Evolutionary conservation across 192 early-diverging fungal species (phyloP).

Genomic region (Podila verticillata): DNA sequence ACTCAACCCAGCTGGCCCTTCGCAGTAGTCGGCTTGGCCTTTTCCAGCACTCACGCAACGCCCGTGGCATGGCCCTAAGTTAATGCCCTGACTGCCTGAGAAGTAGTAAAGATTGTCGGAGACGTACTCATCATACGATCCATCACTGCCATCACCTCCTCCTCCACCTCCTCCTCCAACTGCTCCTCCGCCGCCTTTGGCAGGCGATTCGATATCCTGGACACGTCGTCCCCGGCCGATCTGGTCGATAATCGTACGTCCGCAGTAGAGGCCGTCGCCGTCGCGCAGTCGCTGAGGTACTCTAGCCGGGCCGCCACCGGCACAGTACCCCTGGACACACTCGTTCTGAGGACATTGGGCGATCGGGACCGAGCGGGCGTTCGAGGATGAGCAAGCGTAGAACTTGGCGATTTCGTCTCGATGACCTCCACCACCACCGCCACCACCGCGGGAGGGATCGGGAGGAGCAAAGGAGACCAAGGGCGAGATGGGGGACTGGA

Average conservation of each 20-base stretch:
- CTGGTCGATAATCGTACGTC: neutral
- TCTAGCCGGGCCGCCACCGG: constrained; percentile 12
- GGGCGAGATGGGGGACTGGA: neutral
- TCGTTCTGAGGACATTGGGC: constrained; percentile 6
- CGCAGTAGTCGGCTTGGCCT: constrained; percentile 7
- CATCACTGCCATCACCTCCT: neutral
- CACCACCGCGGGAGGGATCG: neutral
- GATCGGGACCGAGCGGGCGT: constrained; percentile 6
- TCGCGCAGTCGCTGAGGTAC: constrained; percentile 1
- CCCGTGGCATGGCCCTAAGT: constrained; percentile 8
- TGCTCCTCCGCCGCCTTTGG: neutral
- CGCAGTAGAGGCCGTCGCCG: constrained; percentile 3
- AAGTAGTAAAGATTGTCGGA: constrained; percentile 16
- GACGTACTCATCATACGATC: constrained; percentile 1
- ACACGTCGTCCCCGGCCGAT: neutral
- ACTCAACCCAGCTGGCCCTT: too few relatives aligned
- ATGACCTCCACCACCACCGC: neutral
- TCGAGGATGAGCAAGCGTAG: constrained; percentile 1
- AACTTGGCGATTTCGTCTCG: neutral
- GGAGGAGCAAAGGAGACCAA: neutral
- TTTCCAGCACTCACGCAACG: constrained; percentile 14
- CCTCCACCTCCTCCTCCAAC: neutral
- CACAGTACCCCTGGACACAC: constrained; percentile 9
- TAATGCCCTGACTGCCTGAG: constrained; percentile 2
- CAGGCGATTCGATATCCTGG: neutral